Base-by-base conservation (phyloP, 352 stramenopile species). In the Phytophthora pseudosyringae region DNA sequence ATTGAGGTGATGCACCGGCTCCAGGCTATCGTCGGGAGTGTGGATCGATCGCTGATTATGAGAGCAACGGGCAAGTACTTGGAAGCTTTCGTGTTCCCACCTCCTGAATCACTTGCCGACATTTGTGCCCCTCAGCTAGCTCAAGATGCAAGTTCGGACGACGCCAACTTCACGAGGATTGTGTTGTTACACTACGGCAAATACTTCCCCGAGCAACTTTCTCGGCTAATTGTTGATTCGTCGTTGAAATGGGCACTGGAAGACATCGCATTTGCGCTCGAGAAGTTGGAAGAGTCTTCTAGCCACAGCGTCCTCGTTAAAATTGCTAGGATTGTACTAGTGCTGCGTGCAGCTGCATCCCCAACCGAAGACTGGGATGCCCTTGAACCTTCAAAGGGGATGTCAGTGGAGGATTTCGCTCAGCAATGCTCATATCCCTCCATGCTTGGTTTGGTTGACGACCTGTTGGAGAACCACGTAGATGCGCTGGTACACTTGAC, bases 1-100 rank as follows among this genome's bases (percentile, higher is more conserved):
- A 74, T 73, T 39, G 73, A 86, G 29, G 85, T 94, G 2, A 71
- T 94, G 54, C 60, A 84, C 18, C 59, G 68, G 11, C 78, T 94
- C 11, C 63, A 89, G 18, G 66, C 69, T 11, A 68, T 93, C 12
- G 70, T 85, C 8, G 76, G 75, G 0, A 48, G 63, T 10, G 70
- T 74, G 26, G 73, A 85, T 57, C 64, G 75, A 26, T 59, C 68
- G n/a, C 69, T 91, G 45, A 81, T 91, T 11, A 77, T 88, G 16
- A 51, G 64, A 28, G 84, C 81, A 3, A 91, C 79, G 9, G 75
- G 76, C 0, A 78, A 81, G 44, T 95, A 95, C 55, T 47, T 95
- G 3, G 84, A 95, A 50, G 85, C 81, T 10, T 91, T 92, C 29
- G 76, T 92, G 25, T 95, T 94, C 47, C 81, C 81, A 21, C 75